Percentiles rank a stretch among this genome's conserved stretches.
Evolutionary conservation across 2,329 filamentous ascomycete genomes (phyloP).

Genomic region (Ascosphaera apis): DNA sequence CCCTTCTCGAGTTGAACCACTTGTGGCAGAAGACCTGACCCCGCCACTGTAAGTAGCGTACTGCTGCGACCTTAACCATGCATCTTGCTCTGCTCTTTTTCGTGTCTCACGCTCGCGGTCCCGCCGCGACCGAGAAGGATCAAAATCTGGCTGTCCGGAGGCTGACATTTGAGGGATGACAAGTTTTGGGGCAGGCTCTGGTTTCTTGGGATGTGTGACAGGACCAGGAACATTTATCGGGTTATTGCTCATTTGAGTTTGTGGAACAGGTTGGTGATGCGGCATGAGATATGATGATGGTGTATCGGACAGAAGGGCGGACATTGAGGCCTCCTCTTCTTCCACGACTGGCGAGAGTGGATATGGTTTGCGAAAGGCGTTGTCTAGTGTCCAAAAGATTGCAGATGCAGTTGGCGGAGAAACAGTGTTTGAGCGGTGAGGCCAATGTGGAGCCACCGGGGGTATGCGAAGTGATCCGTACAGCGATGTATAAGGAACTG

Average conservation of each 20-base stretch:
- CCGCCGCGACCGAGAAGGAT: slow-evolving; percentile 22
- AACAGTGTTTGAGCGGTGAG: slow-evolving; percentile 33
- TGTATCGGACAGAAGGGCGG: not conserved
- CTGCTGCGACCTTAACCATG: slow-evolving; percentile 9
- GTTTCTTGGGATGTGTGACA: not conserved
- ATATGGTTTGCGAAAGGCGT: slow-evolving; percentile 62
- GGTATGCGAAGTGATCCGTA: slow-evolving; percentile 1
- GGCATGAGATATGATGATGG: not conserved
- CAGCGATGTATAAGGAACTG: not conserved
- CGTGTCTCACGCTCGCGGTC: slow-evolving; percentile 47
- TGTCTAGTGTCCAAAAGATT: slow-evolving; percentile 79
- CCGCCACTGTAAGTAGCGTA: slow-evolving; percentile 5
- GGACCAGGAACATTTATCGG: too few species aligned
- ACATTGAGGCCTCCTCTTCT: slow-evolving; percentile 79
- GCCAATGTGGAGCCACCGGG: slow-evolving; percentile 15
- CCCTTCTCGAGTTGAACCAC: slow-evolving; percentile 17
- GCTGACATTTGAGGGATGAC: slow-evolving; percentile 34
- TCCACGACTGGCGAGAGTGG: slow-evolving; percentile 61
- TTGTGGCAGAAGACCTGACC: slow-evolving; percentile 26
- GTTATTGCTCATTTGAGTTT: slow-evolving; percentile 1
- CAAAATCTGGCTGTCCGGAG: slow-evolving; percentile 29
- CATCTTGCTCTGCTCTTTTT: slow-evolving; percentile 43
- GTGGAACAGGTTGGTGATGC: slow-evolving; percentile 1
- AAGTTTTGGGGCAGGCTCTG: slow-evolving; percentile 11
- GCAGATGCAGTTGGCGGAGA: slow-evolving; percentile 71